Evolutionary conservation across 345 rosid genomes (phyloP).

Genomic region (Cardiospermum halicacabum): DNA sequence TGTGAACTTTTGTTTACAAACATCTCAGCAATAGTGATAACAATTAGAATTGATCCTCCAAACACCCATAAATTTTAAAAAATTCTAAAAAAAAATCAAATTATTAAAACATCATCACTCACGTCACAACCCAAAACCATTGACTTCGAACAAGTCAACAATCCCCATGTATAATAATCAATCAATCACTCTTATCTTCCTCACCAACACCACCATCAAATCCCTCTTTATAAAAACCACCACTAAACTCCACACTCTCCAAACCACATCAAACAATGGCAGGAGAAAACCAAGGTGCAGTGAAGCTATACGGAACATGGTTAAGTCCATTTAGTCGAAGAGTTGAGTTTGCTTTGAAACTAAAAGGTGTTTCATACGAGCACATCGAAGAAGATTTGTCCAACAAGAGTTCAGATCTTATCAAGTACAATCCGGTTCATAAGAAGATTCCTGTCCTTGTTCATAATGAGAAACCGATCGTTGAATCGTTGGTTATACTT

Average conservation of each 20-base stretch:
- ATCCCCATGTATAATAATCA: no score
- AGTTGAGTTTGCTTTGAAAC: constrained; percentile 34
- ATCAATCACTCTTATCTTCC: no score
- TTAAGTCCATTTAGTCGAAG: constrained; percentile 33
- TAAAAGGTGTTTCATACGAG: constrained; percentile 35
- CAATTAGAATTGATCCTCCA: no score
- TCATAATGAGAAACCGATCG: constrained; percentile 32
- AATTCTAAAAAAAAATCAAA: no score
- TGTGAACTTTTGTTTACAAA: no score
- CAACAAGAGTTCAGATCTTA: constrained; percentile 36
- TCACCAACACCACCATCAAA: neutral
- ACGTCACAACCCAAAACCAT: no score
- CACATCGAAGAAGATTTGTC: constrained; percentile 31
- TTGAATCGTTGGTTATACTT: constrained; percentile 34
- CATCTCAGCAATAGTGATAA: no score
- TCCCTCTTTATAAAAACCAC: neutral
- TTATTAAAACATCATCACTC: no score
- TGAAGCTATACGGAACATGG: constrained; percentile 36
- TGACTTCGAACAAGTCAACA: no score
- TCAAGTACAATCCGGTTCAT: constrained; percentile 32
- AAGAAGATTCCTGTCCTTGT: constrained; percentile 44
- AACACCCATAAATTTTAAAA: no score
- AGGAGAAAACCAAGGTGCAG: constrained; percentile 10
- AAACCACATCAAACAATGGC: neutral
- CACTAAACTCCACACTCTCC: no score